phyloP scores from a whole-genome alignment of 108 stramenopile genomes.

The Nitzschia inconspicua region DNA sequence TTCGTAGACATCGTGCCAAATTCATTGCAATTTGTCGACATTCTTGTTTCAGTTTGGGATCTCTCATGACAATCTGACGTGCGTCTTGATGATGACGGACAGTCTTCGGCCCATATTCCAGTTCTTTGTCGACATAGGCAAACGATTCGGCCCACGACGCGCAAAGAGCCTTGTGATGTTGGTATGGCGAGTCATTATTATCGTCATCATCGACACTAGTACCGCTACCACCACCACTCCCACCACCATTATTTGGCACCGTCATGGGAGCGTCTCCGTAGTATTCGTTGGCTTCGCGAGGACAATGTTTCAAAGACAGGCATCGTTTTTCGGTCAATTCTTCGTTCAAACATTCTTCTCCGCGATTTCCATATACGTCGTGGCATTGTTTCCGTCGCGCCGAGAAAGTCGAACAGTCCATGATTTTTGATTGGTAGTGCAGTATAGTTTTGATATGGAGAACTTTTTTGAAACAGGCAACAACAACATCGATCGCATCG shows the following conservation, averaged over 20 bases:
- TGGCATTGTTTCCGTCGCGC: slow-evolving; percentile 30
- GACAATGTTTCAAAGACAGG: slow-evolving; percentile 28
- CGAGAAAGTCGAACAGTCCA: slow-evolving; percentile 18
- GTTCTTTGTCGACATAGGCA: slow-evolving; percentile 28
- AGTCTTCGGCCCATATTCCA: slow-evolving; percentile 19
- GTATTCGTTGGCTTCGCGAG: slow-evolving; percentile 33
- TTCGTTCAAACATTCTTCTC: slow-evolving; percentile 39
- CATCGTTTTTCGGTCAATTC: slow-evolving; percentile 40
- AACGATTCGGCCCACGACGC: slow-evolving; percentile 41
- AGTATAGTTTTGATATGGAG: no score
- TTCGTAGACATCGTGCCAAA: slow-evolving; percentile 27
- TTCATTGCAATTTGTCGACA: slow-evolving; percentile 31
- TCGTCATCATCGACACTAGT: not conserved
- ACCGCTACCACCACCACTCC: not conserved
- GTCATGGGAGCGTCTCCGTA: slow-evolving; percentile 22
- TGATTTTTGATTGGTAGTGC: not conserved
- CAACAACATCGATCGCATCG: no score
- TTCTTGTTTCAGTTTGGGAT: slow-evolving; percentile 19
- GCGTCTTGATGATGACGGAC: slow-evolving; percentile 26
- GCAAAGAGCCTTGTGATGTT: slow-evolving; percentile 23
- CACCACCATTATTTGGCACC: not conserved
- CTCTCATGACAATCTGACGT: slow-evolving; percentile 17
- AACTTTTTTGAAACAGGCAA: no score
- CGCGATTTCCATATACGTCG: slow-evolving; percentile 30
- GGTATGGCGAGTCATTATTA: not conserved